These are phyloP conservation scores for Clonostachys chloroleuca DNA, from an alignment of 2,329 filamentous ascomycete species.

Conservation along the genomic window DNA sequence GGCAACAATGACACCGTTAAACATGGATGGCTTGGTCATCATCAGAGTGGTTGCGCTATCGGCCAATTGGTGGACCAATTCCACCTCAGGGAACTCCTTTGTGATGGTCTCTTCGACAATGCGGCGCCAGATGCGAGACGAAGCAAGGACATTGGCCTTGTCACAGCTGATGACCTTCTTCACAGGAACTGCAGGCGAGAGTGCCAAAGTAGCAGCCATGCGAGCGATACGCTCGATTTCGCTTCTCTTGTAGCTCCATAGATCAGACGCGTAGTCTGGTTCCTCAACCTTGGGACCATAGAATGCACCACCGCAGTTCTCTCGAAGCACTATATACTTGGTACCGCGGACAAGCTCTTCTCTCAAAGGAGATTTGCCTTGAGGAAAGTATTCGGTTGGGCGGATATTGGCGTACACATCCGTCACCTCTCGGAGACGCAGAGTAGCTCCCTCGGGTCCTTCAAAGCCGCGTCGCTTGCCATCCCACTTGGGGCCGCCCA, in stretches of 20 bases:
- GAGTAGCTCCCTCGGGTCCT: slow-evolving; percentile 94
- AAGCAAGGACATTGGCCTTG: slow-evolving; percentile 94
- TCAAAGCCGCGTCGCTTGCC: slow-evolving; percentile 74
- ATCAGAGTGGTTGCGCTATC: slow-evolving; percentile 79
- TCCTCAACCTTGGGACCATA: slow-evolving; percentile 41
- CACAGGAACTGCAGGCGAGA: slow-evolving; percentile 63
- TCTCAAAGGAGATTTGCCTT: slow-evolving; percentile 90
- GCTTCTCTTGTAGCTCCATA: slow-evolving; percentile 36
- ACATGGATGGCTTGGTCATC: slow-evolving; percentile 96
- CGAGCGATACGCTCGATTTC: slow-evolving; percentile 42
- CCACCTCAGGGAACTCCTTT: slow-evolving; percentile 48
- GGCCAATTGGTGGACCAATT: slow-evolving; percentile 93
- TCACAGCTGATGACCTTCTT: slow-evolving; percentile 85
- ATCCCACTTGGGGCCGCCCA: slow-evolving; percentile 78
- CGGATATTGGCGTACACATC: slow-evolving; percentile 97
- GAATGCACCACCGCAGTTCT: slow-evolving; percentile 45
- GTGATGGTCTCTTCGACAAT: slow-evolving; percentile 71
- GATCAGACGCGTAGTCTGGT: slow-evolving; percentile 35
- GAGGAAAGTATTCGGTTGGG: slow-evolving; percentile 95
- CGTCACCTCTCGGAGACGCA: slow-evolving; percentile 90
- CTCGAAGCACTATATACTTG: slow-evolving; percentile 42
- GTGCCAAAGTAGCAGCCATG: slow-evolving; percentile 60
- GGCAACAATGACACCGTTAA: slow-evolving; percentile 96
- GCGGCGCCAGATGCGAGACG: slow-evolving; percentile 89
- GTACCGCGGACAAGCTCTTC: slow-evolving; percentile 34